Base-by-base conservation (phyloP, 2,329 filamentous ascomycete species). In the Trichophyton mentagrophytes region DNA sequence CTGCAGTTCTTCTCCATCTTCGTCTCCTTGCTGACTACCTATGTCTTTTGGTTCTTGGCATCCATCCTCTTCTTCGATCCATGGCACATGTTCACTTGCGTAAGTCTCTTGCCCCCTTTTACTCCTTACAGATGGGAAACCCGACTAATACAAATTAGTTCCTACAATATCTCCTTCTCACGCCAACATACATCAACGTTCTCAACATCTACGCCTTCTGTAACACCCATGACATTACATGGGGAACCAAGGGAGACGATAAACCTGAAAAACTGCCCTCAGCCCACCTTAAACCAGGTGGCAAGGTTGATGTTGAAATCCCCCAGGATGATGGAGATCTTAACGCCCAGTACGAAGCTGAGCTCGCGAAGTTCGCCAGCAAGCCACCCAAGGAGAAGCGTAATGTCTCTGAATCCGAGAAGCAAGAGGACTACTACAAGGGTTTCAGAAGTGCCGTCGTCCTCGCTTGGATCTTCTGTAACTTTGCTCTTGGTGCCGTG, bases 161-260 rank as follows among this genome's bases (percentile, higher is more conserved):
- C 74, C 74, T 90, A 57, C 93, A 97, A 82, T 99, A 99, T 73
- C 85, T 97, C 67, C 83, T 97, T 47, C 82, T 99, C 61, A 96
- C 91, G 0, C 93, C 93, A 0, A 96, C 91, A 0, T 99, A 96
- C 77, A 95, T 95, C 78, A 99, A 97, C 75, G 91, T 97, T 62
- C 85, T 99, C 69, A 99, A 97, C 79, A 93, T 99, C 61, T 99
- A 97, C 75, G 92, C 92, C 63, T 99, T 99, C 76, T 97, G 91
- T 77, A 96, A 96, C 76, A 96, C 91, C 27, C 91, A 96, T 80
- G 91, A 96, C 70, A 93, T 96, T 65, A 95, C 91, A 2, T 96
- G 91, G 91, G 91, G 91, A 69, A 99, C 93, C 47, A 99, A 97
- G 75, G 93, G 93, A 68, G 93, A 97, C 72, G 92, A 96, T 76